Evolutionary conservation across 148 eudicot species (phyloP), one percentile per base, ranked within the genome.

Genomic region (Cornus controversa): DNA sequence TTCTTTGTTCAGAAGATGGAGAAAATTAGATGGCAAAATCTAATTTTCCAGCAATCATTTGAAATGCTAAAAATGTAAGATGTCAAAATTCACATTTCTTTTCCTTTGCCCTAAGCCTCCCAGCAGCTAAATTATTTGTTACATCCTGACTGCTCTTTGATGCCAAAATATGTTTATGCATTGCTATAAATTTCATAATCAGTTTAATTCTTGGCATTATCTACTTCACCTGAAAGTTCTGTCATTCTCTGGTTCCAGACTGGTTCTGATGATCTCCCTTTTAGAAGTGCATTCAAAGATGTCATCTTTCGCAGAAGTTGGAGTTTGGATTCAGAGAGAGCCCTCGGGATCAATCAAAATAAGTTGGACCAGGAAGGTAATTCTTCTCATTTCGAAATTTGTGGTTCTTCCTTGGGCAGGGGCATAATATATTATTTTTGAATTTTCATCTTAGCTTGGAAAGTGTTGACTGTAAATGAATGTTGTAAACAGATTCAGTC

Each of bases 231-330:
- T 60, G 9, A 42, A 23, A 66, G 8, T 24, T 67, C 62, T 74
- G 36, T 23, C n/a, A 8, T 83, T 75, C 74, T 76, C 72, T 69
- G 70, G 4, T 20, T 76, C 72, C 97, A 95, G 99, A 87, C 85
- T 71, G 96, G 96, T 80, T 87, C 97, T 58, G 99, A 95, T 79
- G 80, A 82, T 79, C 87, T 95, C 53, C 90, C 97, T 76, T 90
- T 86, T 78, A 91, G 75, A 90, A 95, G 92, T 87, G 99, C 99
- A 79, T 95, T 95, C 84, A 93, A 89, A 80, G 79, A 93, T 84
- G 99, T 93, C 77, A 91, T 95, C 63, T 95, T 91, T 76, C 87
- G 85, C 60, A 74, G 69, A 20, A 85, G 80, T 76, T 84, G 82
- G 73, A 88, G 75, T 75, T 80, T 88, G 74, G 77, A 83, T 47